Conservation (phyloP, 1,284 basidiomycete genomes). For the Ustilago curta region DNA sequence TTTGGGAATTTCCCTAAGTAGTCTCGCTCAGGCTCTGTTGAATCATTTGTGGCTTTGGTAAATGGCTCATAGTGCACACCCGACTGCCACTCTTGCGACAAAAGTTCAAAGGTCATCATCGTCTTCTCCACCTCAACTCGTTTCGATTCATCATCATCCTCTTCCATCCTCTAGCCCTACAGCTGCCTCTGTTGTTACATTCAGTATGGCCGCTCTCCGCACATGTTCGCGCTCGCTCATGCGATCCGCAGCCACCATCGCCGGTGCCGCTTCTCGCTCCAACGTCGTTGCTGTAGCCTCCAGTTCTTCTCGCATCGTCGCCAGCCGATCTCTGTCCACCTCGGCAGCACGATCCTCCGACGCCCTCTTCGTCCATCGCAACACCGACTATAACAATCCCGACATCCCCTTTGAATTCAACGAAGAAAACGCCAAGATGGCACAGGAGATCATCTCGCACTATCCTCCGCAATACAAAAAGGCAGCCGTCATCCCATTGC, state of each 20-base stretch:
- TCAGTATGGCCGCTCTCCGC: conserved; percentile 50
- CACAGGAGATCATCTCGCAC: conserved; percentile 87
- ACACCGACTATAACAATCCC: conserved; percentile 82
- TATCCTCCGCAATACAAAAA: conserved; percentile 99
- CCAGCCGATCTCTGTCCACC: conserved; percentile 50
- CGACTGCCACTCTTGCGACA: too few relatives aligned
- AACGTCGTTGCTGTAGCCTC: conserved; percentile 33
- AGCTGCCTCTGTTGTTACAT: not conserved
- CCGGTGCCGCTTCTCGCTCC: conserved; percentile 33
- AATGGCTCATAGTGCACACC: conserved; percentile 1
- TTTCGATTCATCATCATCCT: conserved; percentile 1
- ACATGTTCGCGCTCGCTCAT: conserved; percentile 47
- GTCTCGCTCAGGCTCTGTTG: not conserved
- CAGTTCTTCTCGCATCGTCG: conserved; percentile 24
- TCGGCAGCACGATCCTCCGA: conserved; percentile 57
- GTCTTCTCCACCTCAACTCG: conserved; percentile 8
- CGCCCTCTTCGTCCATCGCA: conserved; percentile 76
- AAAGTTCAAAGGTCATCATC: not conserved
- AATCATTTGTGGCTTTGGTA: conserved; percentile 15
- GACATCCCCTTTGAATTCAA: conserved; percentile 89
- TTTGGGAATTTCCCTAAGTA: conserved; percentile 4
- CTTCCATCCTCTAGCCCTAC: not conserved
- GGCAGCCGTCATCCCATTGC: conserved; percentile 90
- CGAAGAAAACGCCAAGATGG: conserved; percentile 83
- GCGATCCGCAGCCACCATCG: conserved; percentile 28